These are phyloP conservation scores for Oryza punctata DNA, from an alignment of 176 grass and related monocot genomes.

Conservation along the genomic window DNA sequence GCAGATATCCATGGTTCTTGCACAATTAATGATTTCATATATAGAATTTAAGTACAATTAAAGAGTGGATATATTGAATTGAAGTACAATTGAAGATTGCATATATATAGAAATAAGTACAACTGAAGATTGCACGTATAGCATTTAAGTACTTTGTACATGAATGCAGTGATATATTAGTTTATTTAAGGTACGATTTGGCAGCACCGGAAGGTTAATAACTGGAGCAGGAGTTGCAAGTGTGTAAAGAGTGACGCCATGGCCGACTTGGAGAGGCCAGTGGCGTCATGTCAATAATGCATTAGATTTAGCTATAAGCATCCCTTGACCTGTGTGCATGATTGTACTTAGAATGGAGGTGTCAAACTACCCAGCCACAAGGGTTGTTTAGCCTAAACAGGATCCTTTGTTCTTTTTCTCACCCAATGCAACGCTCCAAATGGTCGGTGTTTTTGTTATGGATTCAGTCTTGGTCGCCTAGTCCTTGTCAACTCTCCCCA, in stretches of 20 bases:
- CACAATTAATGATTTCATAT: background rate
- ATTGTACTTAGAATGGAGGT: slow-evolving; percentile 43
- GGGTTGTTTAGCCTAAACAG: slow-evolving; percentile 24
- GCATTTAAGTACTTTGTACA: background rate
- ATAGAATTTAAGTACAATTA: too few species aligned
- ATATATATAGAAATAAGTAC: slow-evolving; percentile 6
- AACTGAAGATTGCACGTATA: background rate
- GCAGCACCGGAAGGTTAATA: slow-evolving; percentile 14
- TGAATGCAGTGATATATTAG: slow-evolving; percentile 13
- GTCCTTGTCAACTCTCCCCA: background rate
- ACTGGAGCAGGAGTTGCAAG: background rate
- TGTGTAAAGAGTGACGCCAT: slow-evolving; percentile 26
- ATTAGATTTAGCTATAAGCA: slow-evolving; percentile 34
- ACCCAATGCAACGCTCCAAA: slow-evolving; percentile 25
- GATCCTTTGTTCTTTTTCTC: too few species aligned
- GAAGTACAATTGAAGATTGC: background rate
- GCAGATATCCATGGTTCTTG: background rate
- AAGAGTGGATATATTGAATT: background rate
- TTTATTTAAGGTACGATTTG: slow-evolving; percentile 32
- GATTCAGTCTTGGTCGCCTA: background rate
- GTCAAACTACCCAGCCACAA: slow-evolving; percentile 37
- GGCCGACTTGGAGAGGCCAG: slow-evolving; percentile 22
- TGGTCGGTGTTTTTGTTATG: background rate
- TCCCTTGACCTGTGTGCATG: slow-evolving; percentile 24
- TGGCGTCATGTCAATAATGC: slow-evolving; percentile 46